These are phyloP conservation scores for Kalanchoe fedtschenkoi DNA, from an alignment of 164 flowering plant genomes.

Conservation along the genomic window DNA sequence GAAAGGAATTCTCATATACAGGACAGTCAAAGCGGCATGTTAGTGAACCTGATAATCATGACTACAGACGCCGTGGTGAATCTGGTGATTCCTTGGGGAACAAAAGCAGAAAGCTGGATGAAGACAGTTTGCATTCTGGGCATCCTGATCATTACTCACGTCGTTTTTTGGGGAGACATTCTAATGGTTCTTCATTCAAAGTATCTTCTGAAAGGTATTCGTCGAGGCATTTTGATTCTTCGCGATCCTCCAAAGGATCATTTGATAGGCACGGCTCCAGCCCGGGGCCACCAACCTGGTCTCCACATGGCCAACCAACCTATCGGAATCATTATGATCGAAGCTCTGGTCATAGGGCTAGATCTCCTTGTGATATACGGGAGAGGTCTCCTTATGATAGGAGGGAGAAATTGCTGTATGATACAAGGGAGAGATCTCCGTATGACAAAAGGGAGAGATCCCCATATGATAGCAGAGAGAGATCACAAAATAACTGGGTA, in stretches of 20 bases:
- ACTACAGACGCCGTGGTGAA: conserved; percentile 46
- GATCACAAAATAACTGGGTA: conserved; percentile 5
- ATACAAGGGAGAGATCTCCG: conserved; percentile 35
- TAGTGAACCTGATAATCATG: conserved; percentile 39
- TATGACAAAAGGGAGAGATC: conserved; percentile 19
- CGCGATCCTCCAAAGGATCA: conserved; percentile 38
- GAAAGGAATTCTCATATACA: conserved; percentile 35
- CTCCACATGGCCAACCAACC: conserved; percentile 45
- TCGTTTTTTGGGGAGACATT: conserved; percentile 41
- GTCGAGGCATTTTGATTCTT: conserved; percentile 49
- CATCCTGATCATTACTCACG: conserved; percentile 42
- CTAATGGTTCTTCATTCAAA: conserved; percentile 38
- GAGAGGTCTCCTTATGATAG: conserved; percentile 36
- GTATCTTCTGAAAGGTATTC: conserved; percentile 38
- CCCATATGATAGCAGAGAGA: conserved; percentile 8
- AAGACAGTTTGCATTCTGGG: conserved; percentile 31
- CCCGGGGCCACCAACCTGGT: conserved; percentile 49
- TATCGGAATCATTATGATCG: conserved; percentile 37
- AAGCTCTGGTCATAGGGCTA: conserved; percentile 32
- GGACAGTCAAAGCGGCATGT: conserved; percentile 51
- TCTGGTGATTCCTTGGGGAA: conserved; percentile 36
- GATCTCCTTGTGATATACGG: conserved; percentile 20
- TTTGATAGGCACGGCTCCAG: conserved; percentile 58
- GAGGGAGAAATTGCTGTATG: conserved; percentile 40
- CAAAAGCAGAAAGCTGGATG: conserved; percentile 59